phyloP scores from a whole-genome alignment of 495 filamentous ascomycete species.

The Cryomyces antarcticus region DNA sequence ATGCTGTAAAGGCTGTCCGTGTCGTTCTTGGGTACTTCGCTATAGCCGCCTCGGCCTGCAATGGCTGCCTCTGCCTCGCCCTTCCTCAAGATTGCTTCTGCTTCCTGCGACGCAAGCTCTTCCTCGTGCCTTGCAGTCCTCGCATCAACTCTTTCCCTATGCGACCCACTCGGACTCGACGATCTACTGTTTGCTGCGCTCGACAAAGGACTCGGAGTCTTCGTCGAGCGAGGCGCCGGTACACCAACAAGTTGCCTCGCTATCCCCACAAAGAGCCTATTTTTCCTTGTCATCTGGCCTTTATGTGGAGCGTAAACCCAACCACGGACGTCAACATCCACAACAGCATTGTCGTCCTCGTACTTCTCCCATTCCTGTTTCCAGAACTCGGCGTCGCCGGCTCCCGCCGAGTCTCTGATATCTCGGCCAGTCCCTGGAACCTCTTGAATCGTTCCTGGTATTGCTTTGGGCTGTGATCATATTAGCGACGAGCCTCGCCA shows the following conservation, averaged over 20 bases:
- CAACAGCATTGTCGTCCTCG: slow-evolving; percentile 60
- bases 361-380: slow-evolving; percentile 44
- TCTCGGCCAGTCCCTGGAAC: slow-evolving; percentile 14
- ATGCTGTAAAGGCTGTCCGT: slow-evolving; percentile 10
- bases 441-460: slow-evolving; percentile 21
- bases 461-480: slow-evolving; percentile 7
- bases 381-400: slow-evolving; percentile 45
- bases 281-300: slow-evolving; percentile 74
- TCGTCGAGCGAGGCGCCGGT: slow-evolving; percentile 35
- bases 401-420: slow-evolving; percentile 15
- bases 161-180: slow-evolving; percentile 18
- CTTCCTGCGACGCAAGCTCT: slow-evolving; percentile 47
- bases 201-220: slow-evolving; percentile 10
- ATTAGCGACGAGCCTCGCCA: background rate
- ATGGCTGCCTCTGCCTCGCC: slow-evolving; percentile 50
- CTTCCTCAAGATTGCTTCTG: slow-evolving; percentile 46
- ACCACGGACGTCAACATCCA: slow-evolving; percentile 84
- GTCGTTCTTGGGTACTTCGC: slow-evolving; percentile 23
- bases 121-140: slow-evolving; percentile 28
- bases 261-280: slow-evolving; percentile 64
- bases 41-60: slow-evolving; percentile 44
- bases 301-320: slow-evolving; percentile 80
- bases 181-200: slow-evolving; percentile 15
- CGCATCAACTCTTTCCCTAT: slow-evolving; percentile 13
- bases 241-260: slow-evolving; percentile 72